phyloP scores from a whole-genome alignment of 1,284 basidiomycete genomes.

The Ceratorhiza oryzae-sativae region DNA sequence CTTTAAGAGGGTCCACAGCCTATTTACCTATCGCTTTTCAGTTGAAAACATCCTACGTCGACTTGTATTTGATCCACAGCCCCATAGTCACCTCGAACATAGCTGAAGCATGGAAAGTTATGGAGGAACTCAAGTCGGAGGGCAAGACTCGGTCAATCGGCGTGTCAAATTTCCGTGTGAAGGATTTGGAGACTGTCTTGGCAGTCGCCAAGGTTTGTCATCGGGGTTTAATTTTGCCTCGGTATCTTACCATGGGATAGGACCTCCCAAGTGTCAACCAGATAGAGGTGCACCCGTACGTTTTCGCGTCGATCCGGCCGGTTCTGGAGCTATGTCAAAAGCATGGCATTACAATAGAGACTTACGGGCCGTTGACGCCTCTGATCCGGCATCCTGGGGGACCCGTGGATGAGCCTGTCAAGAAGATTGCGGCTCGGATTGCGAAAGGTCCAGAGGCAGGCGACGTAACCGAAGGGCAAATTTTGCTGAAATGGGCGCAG shows the following conservation, averaged over 20 bases:
- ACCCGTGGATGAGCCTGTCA: slow-evolving; percentile 61
- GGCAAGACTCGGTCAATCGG: slow-evolving; percentile 65
- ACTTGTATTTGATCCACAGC: slow-evolving; percentile 54
- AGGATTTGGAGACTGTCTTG: slow-evolving; percentile 70
- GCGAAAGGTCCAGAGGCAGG: slow-evolving; percentile 47
- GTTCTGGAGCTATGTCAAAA: slow-evolving; percentile 60
- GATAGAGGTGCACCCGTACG: slow-evolving; percentile 81
- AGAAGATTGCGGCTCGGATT: slow-evolving; percentile 59
- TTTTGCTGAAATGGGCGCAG: slow-evolving; percentile 64
- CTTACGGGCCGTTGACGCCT: slow-evolving; percentile 61
- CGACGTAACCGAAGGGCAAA: slow-evolving; percentile 61
- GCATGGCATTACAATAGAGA: slow-evolving; percentile 69
- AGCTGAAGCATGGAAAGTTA: slow-evolving; percentile 50
- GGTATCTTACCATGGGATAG: slow-evolving; percentile 47
- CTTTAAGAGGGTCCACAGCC: not conserved
- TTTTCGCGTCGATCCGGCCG: slow-evolving; percentile 62
- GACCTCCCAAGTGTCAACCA: slow-evolving; percentile 80
- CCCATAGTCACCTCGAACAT: slow-evolving; percentile 44
- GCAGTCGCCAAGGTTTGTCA: slow-evolving; percentile 53
- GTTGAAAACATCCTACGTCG: slow-evolving; percentile 48
- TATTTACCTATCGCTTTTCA: not conserved
- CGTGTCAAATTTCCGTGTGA: slow-evolving; percentile 80
- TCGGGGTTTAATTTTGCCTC: slow-evolving; percentile 47
- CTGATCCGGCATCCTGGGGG: slow-evolving; percentile 64
- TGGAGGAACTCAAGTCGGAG: slow-evolving; percentile 52